Conservation (phyloP, 352 stramenopile genomes). For the Elongisporangium prolatum region DNA sequence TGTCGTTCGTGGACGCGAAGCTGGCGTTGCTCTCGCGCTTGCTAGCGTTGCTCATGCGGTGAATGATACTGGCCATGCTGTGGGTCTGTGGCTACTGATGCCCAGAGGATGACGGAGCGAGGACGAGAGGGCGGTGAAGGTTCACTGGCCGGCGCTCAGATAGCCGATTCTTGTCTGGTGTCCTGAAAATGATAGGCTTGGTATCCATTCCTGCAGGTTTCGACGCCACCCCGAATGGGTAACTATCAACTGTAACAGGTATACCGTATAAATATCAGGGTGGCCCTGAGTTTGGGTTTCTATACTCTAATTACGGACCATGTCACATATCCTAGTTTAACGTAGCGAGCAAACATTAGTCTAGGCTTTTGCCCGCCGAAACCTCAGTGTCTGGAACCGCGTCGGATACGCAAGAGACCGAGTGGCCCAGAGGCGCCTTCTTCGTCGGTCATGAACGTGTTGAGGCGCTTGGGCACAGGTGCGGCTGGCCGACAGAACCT, state of each 20-base stretch:
- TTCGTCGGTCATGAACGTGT: constrained; percentile 24
- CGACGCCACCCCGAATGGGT: not conserved
- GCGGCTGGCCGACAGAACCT: constrained; percentile 9
- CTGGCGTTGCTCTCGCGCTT: constrained; percentile 5
- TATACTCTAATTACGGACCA: constrained; percentile 3
- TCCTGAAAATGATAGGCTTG: not conserved
- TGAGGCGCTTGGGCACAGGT: constrained; percentile 27
- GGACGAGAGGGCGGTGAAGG: not conserved
- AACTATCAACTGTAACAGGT: constrained; percentile 6
- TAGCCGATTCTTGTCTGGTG: not conserved
- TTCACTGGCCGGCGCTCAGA: not conserved
- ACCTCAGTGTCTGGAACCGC: constrained; percentile 3
- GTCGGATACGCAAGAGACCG: not conserved
- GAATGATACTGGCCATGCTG: constrained; percentile 1
- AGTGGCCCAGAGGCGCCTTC: not conserved
- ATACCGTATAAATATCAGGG: constrained; percentile 1
- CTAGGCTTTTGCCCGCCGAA: not conserved
- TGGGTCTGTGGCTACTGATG: not conserved
- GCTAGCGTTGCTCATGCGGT: constrained; percentile 4
- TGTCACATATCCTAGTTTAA: not conserved
- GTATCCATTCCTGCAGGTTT: not conserved
- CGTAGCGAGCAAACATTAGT: not conserved
- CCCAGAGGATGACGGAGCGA: not conserved
- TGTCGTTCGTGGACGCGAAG: constrained; percentile 3
- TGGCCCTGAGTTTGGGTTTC: constrained; percentile 2